phyloP scores from a whole-genome alignment of 495 filamentous ascomycete genomes.

The Filosporella fistucella region DNA sequence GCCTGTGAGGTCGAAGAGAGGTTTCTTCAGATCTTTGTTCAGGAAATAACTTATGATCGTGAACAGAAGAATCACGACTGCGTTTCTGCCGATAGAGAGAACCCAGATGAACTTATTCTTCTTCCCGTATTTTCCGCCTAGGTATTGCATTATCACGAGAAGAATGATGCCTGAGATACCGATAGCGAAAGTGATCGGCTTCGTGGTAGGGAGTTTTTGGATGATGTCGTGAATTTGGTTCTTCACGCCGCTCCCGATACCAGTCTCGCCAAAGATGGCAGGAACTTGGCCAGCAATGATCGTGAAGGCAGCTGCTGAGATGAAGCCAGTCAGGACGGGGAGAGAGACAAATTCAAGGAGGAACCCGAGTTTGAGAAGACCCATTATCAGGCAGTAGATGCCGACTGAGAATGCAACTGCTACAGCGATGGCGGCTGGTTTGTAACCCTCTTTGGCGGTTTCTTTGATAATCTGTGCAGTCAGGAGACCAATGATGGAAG shows the following conservation, averaged over 20 bases:
- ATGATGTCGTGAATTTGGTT: slow-evolving; percentile 40
- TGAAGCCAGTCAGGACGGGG: slow-evolving; percentile 45
- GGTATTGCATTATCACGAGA: slow-evolving; percentile 36
- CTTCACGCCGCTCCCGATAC: slow-evolving; percentile 32
- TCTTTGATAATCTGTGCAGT: slow-evolving; percentile 42
- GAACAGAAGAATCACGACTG: slow-evolving; percentile 40
- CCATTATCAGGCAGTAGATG: slow-evolving; percentile 43
- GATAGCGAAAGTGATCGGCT: slow-evolving; percentile 38
- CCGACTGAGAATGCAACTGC: slow-evolving; percentile 46
- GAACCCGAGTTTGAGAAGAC: slow-evolving; percentile 46
- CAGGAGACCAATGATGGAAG: slow-evolving; percentile 45
- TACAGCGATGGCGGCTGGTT: slow-evolving; percentile 37
- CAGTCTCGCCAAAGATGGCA: slow-evolving; percentile 37
- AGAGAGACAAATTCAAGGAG: slow-evolving; percentile 47
- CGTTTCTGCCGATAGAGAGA: slow-evolving; percentile 39
- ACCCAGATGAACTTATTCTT: slow-evolving; percentile 37
- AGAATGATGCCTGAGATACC: slow-evolving; percentile 41
- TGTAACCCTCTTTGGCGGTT: slow-evolving; percentile 30
- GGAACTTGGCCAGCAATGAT: slow-evolving; percentile 43
- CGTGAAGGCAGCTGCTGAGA: slow-evolving; percentile 43
- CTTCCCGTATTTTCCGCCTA: slow-evolving; percentile 41
- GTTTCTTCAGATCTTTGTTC: slow-evolving; percentile 34
- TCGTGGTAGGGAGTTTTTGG: slow-evolving; percentile 31
- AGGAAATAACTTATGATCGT: slow-evolving; percentile 42
- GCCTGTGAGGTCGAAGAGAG: slow-evolving; percentile 34